Conservation (phyloP, 164 flowering plant genomes). For the Saururus chinensis region DNA sequence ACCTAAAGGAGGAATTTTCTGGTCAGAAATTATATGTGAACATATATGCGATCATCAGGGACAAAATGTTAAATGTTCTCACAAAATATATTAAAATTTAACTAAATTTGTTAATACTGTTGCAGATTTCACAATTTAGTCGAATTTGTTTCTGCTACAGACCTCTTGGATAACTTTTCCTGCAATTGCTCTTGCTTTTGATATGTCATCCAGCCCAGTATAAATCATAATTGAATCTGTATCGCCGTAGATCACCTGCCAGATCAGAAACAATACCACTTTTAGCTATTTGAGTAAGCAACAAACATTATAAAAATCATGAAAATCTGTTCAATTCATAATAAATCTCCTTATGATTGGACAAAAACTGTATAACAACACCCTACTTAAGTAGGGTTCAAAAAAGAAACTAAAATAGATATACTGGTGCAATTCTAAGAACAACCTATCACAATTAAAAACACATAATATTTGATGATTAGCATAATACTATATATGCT, state of each 20-base stretch:
- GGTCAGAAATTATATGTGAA: background rate
- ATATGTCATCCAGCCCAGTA: constrained; percentile 83
- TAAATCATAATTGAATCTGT: constrained; percentile 98
- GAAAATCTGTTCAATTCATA: too few species aligned
- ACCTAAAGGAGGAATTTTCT: constrained; percentile 35
- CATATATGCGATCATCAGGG: background rate
- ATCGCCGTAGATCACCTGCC: constrained; percentile 95
- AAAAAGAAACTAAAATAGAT: background rate
- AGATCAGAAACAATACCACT: background rate
- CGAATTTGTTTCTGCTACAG: background rate
- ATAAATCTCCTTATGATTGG: background rate
- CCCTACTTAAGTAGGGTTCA: background rate
- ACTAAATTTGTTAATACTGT: too few species aligned
- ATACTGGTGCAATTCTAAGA: background rate
- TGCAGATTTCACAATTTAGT: background rate
- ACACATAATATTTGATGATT: background rate
- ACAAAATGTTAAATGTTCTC: too few species aligned
- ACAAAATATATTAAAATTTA: too few species aligned
- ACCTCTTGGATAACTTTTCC: constrained; percentile 89
- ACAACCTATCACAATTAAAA: background rate
- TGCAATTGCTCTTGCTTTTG: constrained; percentile 67
- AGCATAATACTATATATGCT: too few species aligned
- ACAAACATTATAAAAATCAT: background rate
- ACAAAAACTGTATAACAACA: background rate
- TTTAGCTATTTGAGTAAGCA: background rate